Evolutionary conservation across 495 filamentous ascomycete genomes (phyloP), one percentile per base, ranked within the genome.

Genomic region (Hyaloscypha variabilis): DNA sequence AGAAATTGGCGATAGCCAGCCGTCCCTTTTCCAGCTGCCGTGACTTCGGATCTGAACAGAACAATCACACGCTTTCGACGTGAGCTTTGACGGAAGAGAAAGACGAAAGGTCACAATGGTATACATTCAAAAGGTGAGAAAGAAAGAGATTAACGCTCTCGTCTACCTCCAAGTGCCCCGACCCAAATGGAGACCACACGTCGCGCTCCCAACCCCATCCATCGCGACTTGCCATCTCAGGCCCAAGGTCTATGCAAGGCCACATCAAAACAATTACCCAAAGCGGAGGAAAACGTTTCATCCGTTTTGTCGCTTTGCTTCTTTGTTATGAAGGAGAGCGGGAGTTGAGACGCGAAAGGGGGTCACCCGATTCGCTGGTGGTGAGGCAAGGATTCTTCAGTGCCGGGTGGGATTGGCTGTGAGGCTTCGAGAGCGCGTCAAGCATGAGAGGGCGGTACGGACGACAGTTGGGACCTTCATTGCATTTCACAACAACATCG

Each of bases 261-360:
- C 60, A 36, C 56, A 72, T 72, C 70, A 72, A 64, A 72, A 70
- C 67, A 72, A 72, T 62, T 24, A 51, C 67, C 67, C 23, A 61
- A 68, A 72, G 50, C 29, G 52, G 70, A 21, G 62, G 61, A 60
- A 61, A 67, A 42, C 56, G 62, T 62, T 69, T 65, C 64, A 53
- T 39, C 49, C 28, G 39, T 29, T 62, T 17, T 39, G 46, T 59
- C 52, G n/a, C 59, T 55, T 60, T 53, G 30, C 26, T 46, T 52
- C 51, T 70, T 67, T 70, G 68, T 70, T 64, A 65, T 70, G 64
- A 64, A 62, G 64, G 34, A 53, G 65, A 67, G 62, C n/a, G 36
- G 24, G 49, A 11, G 19, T 13, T 26, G 26, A 68, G 60, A 67
- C 57, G 63, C 66, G 60, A 52, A 62, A 69, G 57, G 42, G 6